Conservation (phyloP, 768 basidiomycete genomes). For the Epithele typhae region DNA sequence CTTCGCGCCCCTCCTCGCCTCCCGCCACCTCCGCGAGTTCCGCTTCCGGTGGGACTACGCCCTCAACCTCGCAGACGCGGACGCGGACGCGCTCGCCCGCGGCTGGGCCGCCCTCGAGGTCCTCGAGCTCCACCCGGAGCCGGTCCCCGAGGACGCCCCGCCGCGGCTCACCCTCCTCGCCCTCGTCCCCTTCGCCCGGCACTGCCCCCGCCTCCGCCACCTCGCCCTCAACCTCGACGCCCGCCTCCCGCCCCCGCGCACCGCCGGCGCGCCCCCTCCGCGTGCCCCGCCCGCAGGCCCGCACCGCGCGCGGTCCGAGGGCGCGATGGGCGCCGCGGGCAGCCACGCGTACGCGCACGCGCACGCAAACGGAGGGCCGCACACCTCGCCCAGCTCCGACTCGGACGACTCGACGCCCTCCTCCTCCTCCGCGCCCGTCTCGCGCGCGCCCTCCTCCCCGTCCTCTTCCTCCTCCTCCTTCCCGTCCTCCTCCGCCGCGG, state of each 20-base stretch:
- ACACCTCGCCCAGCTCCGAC: conserved; percentile 22
- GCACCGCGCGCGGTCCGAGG: no score
- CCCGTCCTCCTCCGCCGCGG: no score
- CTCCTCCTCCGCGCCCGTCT: conserved; percentile 30
- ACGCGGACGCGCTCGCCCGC: conserved; percentile 25
- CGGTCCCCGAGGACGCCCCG: conserved; percentile 17
- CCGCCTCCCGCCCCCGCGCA: not conserved
- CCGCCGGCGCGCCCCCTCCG: no score
- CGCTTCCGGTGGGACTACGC: conserved; percentile 32
- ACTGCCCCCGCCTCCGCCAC: conserved; percentile 32
- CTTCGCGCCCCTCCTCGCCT: conserved; percentile 32
- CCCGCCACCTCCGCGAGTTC: conserved; percentile 28
- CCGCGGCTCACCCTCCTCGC: conserved; percentile 31
- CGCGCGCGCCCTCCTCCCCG: conserved; percentile 8
- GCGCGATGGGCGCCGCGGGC: no score
- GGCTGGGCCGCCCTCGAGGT: conserved; percentile 23
- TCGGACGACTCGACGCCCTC: conserved; percentile 31
- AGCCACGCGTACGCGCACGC: not conserved
- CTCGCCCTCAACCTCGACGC: conserved; percentile 38
- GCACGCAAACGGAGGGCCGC: no score
- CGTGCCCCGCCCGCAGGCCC: no score
- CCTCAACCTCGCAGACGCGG: conserved; percentile 21
- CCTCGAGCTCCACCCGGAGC: conserved; percentile 26
- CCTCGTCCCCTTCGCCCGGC: conserved; percentile 34
- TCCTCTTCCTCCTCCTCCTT: not conserved